A percentile compares a stretch with the other conserved stretches of the same genome.
Evolutionary conservation across 495 filamentous ascomycete species (phyloP).

Genomic region (Cladorrhinum samala): DNA sequence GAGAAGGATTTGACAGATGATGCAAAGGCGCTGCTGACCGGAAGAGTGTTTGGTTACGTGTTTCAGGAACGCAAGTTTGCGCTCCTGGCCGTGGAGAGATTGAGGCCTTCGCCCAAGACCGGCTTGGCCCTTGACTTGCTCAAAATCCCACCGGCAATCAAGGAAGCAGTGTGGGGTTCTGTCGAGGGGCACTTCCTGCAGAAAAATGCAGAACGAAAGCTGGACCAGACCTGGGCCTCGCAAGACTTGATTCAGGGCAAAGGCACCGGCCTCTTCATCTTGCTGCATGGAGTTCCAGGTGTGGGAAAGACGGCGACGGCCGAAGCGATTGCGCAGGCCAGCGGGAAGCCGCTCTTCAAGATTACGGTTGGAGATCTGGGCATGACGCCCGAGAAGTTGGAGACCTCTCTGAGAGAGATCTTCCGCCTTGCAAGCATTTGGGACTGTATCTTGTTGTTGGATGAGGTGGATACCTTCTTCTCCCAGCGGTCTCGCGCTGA

Average conservation of each 20-base stretch:
- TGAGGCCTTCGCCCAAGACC: constrained; percentile 34
- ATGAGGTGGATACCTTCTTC: constrained; percentile 54
- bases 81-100: constrained; percentile 26
- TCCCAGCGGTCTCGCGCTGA: constrained; percentile 39
- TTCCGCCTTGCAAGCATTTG: constrained; percentile 45
- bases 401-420: constrained; percentile 38
- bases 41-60: constrained; percentile 34
- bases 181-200: constrained; percentile 39
- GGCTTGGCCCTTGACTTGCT: constrained; percentile 45
- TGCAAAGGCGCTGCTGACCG: constrained; percentile 33
- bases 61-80: constrained; percentile 34
- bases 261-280: constrained; percentile 47
- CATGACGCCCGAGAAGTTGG: constrained; percentile 31
- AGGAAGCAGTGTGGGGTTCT: constrained; percentile 47
- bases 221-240: constrained; percentile 31
- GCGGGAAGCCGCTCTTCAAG: constrained; percentile 45
- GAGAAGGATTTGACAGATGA: constrained; percentile 23
- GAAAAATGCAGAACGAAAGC: constrained; percentile 38
- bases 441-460: constrained; percentile 46
- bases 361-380: constrained; percentile 54
- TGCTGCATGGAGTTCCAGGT: constrained; percentile 52
- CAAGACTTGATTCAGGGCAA: constrained; percentile 56
- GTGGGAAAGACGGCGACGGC: constrained; percentile 59
- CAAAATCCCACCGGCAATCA: constrained; percentile 45
- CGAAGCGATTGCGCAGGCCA: constrained; percentile 44